Evolutionary conservation across 192 early-diverging fungal species (phyloP).

Genomic region (Gryganskiella cystojenkinii): DNA sequence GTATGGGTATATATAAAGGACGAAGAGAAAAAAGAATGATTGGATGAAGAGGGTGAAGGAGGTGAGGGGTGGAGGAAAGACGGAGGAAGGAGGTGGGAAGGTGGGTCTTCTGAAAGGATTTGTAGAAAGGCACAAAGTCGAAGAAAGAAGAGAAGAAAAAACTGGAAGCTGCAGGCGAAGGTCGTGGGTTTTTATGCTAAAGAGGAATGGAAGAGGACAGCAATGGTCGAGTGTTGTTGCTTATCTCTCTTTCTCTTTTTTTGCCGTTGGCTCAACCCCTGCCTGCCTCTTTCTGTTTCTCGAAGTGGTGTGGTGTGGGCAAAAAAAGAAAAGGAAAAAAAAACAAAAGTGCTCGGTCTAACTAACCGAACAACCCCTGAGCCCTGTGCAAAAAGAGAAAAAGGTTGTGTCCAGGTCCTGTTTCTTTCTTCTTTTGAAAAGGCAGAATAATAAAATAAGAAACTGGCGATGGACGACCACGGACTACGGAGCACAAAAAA

Average conservation of each 20-base stretch:
- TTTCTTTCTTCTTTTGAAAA: too few species aligned
- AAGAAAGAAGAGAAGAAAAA: neutral
- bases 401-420: neutral
- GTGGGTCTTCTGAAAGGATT: neutral
- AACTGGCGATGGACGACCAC: too few species aligned
- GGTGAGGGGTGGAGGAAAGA: neutral
- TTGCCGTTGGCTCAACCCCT: neutral
- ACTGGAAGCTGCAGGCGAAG: neutral
- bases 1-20: too few species aligned
- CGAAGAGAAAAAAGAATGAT: neutral
- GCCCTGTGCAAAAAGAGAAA: neutral
- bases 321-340: neutral
- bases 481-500: too few species aligned
- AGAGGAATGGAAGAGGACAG: neutral
- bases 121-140: constrained; percentile 15
- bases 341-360: neutral
- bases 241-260: neutral
- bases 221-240: neutral
- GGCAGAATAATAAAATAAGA: too few species aligned
- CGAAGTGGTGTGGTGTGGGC: neutral
- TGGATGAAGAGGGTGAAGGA: neutral
- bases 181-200: neutral
- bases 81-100: neutral
- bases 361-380: neutral
- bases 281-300: neutral